A percentile compares a stretch with the other conserved stretches of the same genome.
phyloP scores from a whole-genome alignment of 352 stramenopile genomes.

The Thalassiosira ordinaria region DNA sequence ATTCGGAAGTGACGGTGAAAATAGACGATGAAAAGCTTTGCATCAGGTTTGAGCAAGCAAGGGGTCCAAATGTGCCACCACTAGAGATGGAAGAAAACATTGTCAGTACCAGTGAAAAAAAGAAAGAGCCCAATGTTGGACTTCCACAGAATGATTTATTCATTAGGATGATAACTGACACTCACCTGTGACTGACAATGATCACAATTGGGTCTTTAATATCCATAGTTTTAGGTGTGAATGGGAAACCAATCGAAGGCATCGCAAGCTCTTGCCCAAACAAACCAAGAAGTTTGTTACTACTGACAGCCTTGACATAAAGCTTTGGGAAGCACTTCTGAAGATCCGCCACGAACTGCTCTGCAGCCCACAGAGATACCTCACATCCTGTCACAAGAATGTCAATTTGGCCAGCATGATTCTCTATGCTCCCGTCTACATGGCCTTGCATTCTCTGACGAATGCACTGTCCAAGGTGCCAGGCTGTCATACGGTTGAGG shows the following conservation, averaged over 20 bases:
- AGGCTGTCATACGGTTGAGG: slow-evolving; percentile 79
- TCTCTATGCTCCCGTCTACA: slow-evolving; percentile 52
- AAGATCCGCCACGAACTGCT: slow-evolving; percentile 84
- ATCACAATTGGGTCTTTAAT: slow-evolving; percentile 83
- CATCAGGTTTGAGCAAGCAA: slow-evolving; percentile 82
- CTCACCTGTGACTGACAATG: slow-evolving; percentile 84
- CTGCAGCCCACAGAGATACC: slow-evolving; percentile 80
- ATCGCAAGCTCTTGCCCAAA: slow-evolving; percentile 82
- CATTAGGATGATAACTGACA: too few relatives aligned
- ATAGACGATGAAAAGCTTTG: slow-evolving; percentile 79
- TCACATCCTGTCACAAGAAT: slow-evolving; percentile 83
- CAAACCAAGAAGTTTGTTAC: slow-evolving; percentile 84
- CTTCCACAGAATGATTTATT: too few relatives aligned
- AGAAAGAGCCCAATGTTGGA: too few relatives aligned
- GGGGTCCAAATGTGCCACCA: slow-evolving; percentile 80
- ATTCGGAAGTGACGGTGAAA: slow-evolving; percentile 83
- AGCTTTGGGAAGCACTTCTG: slow-evolving; percentile 83
- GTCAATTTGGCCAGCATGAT: slow-evolving; percentile 55
- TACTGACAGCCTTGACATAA: slow-evolving; percentile 65
- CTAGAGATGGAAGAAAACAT: too few relatives aligned
- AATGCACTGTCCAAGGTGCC: slow-evolving; percentile 69
- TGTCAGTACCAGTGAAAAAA: too few relatives aligned
- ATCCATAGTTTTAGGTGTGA: slow-evolving; percentile 64
- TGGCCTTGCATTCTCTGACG: slow-evolving; percentile 47
- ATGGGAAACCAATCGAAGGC: slow-evolving; percentile 74